These are phyloP conservation scores for Cladosporium colombiae DNA, from an alignment of 2,329 filamentous ascomycete species.

Conservation along the genomic window DNA sequence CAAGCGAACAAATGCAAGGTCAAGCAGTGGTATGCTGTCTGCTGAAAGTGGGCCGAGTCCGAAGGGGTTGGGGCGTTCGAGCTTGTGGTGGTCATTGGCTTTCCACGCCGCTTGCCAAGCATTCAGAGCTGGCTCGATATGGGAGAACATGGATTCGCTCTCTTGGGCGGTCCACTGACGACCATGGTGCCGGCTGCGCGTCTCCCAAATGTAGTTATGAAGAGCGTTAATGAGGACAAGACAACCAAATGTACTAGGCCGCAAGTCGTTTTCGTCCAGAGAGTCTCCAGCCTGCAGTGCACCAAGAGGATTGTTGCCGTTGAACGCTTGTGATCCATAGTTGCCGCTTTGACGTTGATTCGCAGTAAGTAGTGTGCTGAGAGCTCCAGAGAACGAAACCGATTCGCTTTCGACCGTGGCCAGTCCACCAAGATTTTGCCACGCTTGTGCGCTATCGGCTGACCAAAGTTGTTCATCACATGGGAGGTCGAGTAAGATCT, in stretches of 20 bases:
- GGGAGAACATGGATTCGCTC: conserved; percentile 92
- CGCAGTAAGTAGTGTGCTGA: conserved; percentile 77
- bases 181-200: conserved; percentile 82
- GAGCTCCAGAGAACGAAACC: conserved; percentile 76
- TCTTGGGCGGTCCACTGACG: conserved; percentile 89
- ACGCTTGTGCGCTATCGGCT: conserved; percentile 79
- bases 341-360: conserved; percentile 58
- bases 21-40: conserved; percentile 85
- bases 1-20: conserved; percentile 86
- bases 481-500: conserved; percentile 84
- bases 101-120: conserved; percentile 95
- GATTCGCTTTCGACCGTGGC: conserved; percentile 68
- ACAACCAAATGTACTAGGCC: conserved; percentile 88
- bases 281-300: conserved; percentile 26
- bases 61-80: conserved; percentile 82
- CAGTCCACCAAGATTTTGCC: conserved; percentile 74
- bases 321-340: conserved; percentile 28
- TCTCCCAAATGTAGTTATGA: conserved; percentile 99
- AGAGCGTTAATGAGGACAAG: conserved; percentile 89
- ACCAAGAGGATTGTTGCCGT: conserved; percentile 25
- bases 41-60: conserved; percentile 80
- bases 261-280: conserved; percentile 59
- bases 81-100: conserved; percentile 78
- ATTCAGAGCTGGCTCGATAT: conserved; percentile 89
- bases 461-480: conserved; percentile 91